These are phyloP conservation scores for Dunaliella primolecta DNA, from an alignment of 139 green algal genomes.

Conservation along the genomic window DNA sequence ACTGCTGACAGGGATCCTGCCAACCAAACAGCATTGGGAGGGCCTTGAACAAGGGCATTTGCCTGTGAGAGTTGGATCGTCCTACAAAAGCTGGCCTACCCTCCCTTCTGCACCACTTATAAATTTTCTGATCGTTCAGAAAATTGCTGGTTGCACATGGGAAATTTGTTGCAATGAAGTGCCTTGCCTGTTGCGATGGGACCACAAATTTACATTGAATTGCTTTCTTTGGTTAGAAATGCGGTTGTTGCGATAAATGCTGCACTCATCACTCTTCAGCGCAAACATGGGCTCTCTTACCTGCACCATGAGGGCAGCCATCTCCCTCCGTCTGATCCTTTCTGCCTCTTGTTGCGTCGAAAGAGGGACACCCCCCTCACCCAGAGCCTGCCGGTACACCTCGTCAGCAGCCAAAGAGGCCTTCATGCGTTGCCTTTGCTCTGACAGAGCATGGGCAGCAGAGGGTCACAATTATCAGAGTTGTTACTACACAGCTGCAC, in stretches of 20 bases:
- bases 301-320: background rate
- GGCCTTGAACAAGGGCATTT: too few relatives aligned
- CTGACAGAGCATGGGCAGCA: too few relatives aligned
- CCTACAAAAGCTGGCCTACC: too few relatives aligned
- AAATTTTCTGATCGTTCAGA: background rate
- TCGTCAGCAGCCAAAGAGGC: background rate
- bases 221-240: background rate
- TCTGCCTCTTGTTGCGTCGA: background rate
- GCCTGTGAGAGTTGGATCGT: too few relatives aligned
- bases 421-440: background rate
- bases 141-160: too few relatives aligned
- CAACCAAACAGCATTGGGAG: too few relatives aligned
- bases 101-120: too few relatives aligned
- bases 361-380: background rate
- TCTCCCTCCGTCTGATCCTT: background rate
- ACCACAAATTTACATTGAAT: background rate
- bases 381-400: background rate
- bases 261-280: background rate
- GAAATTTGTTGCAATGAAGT: background rate
- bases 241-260: background rate
- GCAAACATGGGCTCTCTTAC: background rate
- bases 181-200: background rate
- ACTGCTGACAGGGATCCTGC: too few relatives aligned
- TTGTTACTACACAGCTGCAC: background rate
- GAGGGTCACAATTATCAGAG: background rate